Evolutionary conservation across 306 rosid species (phyloP).

Genomic region (Trifolium dubium): DNA sequence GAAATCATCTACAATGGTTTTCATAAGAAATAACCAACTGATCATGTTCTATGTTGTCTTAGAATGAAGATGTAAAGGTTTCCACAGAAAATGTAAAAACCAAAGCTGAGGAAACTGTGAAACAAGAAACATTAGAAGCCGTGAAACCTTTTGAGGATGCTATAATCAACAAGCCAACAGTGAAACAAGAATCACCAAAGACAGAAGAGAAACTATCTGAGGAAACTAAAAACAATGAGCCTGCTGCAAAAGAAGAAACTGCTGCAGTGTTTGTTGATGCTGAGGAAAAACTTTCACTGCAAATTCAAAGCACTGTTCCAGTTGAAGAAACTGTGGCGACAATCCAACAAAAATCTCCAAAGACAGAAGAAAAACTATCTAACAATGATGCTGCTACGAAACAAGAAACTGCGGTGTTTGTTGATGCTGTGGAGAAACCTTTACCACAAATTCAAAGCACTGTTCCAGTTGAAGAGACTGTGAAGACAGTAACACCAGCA

Average conservation of each 20-base stretch:
- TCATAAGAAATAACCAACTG: too few species aligned
- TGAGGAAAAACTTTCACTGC: too few species aligned
- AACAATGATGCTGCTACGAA: too few species aligned
- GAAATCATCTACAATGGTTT: too few species aligned
- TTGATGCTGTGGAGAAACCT: background rate
- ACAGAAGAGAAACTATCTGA: constrained; percentile 28
- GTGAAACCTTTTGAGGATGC: constrained; percentile 27
- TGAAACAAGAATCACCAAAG: constrained; percentile 33
- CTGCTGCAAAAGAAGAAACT: constrained; percentile 33
- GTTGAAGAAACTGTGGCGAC: too few species aligned
- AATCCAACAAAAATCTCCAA: too few species aligned
- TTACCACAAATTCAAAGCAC: background rate
- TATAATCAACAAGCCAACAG: constrained; percentile 14
- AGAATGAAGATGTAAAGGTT: constrained; percentile 45
- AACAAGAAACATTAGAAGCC: constrained; percentile 17
- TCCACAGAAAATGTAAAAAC: constrained; percentile 38
- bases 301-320: too few species aligned
- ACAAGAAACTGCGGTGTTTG: background rate
- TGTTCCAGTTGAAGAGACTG: background rate
- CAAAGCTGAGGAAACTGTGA: constrained; percentile 38
- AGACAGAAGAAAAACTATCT: too few species aligned
- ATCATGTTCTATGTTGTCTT: background rate
- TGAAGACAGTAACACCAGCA: background rate
- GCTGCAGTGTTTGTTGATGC: too few species aligned
- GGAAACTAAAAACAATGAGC: constrained; percentile 29